Evolutionary conservation across 2,329 filamentous ascomycete genomes (phyloP).

Genomic region (Xylariales sp.): DNA sequence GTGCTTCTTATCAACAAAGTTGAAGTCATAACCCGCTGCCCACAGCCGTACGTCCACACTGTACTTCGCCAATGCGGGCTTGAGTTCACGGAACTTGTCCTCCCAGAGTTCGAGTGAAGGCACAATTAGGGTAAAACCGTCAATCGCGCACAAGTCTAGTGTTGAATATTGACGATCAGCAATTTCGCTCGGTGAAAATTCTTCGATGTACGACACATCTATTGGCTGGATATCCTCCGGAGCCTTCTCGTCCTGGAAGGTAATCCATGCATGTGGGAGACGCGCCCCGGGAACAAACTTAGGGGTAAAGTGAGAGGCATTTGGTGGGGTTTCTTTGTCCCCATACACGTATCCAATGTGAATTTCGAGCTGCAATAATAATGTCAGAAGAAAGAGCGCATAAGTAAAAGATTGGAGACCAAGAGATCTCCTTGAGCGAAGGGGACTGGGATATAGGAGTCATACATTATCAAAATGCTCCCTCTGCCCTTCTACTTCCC

Average conservation of each 20-base stretch:
- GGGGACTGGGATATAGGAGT: too few species aligned
- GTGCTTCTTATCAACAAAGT: conserved; percentile 11
- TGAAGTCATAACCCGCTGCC: conserved; percentile 17
- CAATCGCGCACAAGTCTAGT: conserved; percentile 28
- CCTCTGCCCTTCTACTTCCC: conserved; percentile 29
- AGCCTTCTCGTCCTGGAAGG: neutral
- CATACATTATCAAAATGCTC: conserved; percentile 36
- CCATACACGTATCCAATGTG: conserved; percentile 41
- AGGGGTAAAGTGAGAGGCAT: conserved; percentile 31
- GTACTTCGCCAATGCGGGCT: neutral
- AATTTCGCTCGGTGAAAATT: conserved; percentile 21
- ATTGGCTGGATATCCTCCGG: conserved; percentile 15
- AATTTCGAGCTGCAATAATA: conserved; percentile 32
- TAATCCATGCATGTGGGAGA: conserved; percentile 36
- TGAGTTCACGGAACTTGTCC: neutral
- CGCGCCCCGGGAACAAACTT: conserved; percentile 32
- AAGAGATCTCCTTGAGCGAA: too few species aligned
- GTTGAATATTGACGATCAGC: conserved; percentile 24
- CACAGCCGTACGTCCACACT: conserved; percentile 3
- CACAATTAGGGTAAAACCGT: conserved; percentile 25
- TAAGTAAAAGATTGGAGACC: too few species aligned
- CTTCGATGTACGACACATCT: conserved; percentile 28
- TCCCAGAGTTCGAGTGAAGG: conserved; percentile 4
- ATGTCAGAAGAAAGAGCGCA: too few species aligned
- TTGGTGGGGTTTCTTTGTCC: conserved; percentile 20